Evolutionary conservation across 345 rosid genomes (phyloP).

Genomic region (Aquilaria yunnanensis): DNA sequence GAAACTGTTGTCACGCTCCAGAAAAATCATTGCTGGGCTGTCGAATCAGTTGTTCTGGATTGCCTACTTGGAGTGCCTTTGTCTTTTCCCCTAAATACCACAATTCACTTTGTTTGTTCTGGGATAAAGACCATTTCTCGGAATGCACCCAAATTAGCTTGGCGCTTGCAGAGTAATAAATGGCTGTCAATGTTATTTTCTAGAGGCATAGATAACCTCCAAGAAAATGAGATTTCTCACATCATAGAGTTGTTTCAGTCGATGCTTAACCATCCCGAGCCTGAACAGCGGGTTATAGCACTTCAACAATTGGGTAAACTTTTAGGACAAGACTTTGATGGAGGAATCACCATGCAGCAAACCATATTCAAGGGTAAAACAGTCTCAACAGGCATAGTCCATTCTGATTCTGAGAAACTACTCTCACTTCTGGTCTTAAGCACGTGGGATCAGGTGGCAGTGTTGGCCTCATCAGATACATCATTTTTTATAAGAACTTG

Average conservation of each 20-base stretch:
- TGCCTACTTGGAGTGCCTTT: constrained; percentile 55
- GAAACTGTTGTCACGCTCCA: constrained; percentile 35
- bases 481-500: constrained; percentile 41
- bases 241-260: constrained; percentile 47
- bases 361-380: constrained; percentile 27
- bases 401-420: constrained; percentile 35
- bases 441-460: constrained; percentile 64
- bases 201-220: constrained; percentile 39
- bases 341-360: constrained; percentile 23
- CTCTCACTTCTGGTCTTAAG: constrained; percentile 50
- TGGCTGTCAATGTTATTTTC: constrained; percentile 48
- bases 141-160: constrained; percentile 63
- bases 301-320: constrained; percentile 58
- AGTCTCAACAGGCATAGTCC: constrained; percentile 26
- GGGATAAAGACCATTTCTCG: constrained; percentile 39
- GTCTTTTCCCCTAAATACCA: constrained; percentile 35
- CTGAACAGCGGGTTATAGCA: constrained; percentile 70
- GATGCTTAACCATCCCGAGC: constrained; percentile 68
- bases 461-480: constrained; percentile 62
- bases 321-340: constrained; percentile 47
- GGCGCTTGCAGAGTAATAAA: constrained; percentile 70
- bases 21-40: constrained; percentile 65
- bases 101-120: constrained; percentile 37
- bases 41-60: constrained; percentile 56
- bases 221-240: constrained; percentile 42